A percentile compares a stretch with the other conserved stretches of the same genome.
phyloP scores from a whole-genome alignment of 2,329 filamentous ascomycete genomes.

The Diaporthe eres region DNA sequence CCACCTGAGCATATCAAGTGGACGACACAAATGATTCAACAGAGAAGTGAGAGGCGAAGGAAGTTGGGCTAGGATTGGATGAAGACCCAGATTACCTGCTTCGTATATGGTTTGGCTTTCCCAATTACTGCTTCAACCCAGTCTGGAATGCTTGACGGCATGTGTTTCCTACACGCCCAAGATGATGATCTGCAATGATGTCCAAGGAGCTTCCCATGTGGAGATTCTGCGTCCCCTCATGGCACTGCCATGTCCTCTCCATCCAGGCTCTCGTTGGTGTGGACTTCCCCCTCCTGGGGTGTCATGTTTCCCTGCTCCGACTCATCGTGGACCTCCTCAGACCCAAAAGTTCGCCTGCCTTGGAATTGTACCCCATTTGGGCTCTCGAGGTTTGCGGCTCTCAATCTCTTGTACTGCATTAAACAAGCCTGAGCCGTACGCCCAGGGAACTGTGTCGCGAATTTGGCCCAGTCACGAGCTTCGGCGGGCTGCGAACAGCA shows the following conservation, averaged over 20 bases:
- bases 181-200: not conserved
- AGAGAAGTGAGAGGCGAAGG: too few species aligned
- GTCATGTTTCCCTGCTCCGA: not conserved
- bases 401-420: not conserved
- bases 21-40: too few species aligned
- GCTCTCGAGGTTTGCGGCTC: too few species aligned
- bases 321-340: not conserved
- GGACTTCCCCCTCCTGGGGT: too few species aligned
- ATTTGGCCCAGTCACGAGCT: not conserved
- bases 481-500: too few species aligned
- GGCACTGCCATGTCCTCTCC: not conserved
- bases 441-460: not conserved
- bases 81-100: too few species aligned
- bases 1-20: too few species aligned
- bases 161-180: too few species aligned
- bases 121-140: not conserved
- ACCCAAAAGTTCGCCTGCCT: not conserved
- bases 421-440: not conserved
- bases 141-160: too few species aligned
- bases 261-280: too few species aligned
- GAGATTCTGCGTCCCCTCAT: not conserved
- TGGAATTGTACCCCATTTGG: not conserved
- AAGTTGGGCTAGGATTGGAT: too few species aligned
- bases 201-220: not conserved
- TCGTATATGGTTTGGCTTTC: too few species aligned